Evolutionary conservation across 2,329 filamentous ascomycete genomes (phyloP), one percentile per base, ranked within the genome.

Genomic region (Nemania sp.): DNA sequence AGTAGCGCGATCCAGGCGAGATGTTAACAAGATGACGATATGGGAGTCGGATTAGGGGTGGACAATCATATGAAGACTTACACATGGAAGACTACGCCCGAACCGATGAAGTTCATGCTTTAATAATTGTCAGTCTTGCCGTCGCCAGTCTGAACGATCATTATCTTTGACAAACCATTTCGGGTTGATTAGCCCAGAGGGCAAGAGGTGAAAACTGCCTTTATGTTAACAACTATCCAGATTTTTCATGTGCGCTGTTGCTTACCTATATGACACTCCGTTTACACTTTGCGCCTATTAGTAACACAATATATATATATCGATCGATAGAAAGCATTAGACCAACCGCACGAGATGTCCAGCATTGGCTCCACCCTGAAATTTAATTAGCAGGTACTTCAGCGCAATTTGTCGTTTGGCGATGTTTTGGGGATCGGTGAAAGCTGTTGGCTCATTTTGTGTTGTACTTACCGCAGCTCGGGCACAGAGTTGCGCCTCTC

Each of bases 131-230:
- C 78, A 69, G 82, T 89, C 37, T 76, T 75, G 6, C 19, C 5
- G 6, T 6, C 4, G 26, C 19, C 5, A 37, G 17, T 3, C 22
- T 20, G 19, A 22, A 37, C 5, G 19, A 37, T 28, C 26, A 28
- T 28, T 28, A 28, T 6, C 26, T 6, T 28, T 28, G 26, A 28
- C 26, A 20, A 17, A 37, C 34, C 34, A 37, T 6, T 37, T 37
- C 5, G 87, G 85, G 68, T 88, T 89, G 61, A 92, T 78, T 56
- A 92, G 80, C 55, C 89, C 89, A 51, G 83, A 88, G 20, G 86
- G 82, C 44, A 87, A 73, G 54, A 88, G 79, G 68, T 86, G 82
- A 60, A 61, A 60, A 5, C 49, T 52, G 26, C 26, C 26, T 28
- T 11, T 28, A 28, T 28, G 26, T 28, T 28, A 28, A 11, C 26